These are phyloP conservation scores for Epichloe amarillans DNA, from an alignment of 2,329 filamentous ascomycete genomes.

Conservation along the genomic window DNA sequence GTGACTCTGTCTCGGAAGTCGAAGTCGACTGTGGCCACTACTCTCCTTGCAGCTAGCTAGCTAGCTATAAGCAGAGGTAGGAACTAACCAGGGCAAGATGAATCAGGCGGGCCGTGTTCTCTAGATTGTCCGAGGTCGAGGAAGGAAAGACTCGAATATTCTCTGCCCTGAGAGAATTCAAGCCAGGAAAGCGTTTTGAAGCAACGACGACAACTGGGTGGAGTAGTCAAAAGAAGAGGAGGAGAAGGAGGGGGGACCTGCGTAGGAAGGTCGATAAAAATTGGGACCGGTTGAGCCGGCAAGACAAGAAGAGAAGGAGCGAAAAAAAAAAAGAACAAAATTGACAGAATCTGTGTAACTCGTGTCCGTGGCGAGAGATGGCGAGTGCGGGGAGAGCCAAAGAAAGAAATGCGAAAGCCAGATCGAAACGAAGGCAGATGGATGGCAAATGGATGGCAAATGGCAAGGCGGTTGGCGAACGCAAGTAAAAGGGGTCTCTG, in stretches of 20 bases:
- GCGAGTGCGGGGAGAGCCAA: not conserved
- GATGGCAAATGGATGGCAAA: too few relatives aligned
- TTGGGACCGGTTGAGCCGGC: not conserved
- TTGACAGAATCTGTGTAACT: not conserved
- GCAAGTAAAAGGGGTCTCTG: not conserved
- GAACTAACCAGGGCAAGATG: not conserved
- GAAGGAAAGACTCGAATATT: conserved; percentile 1
- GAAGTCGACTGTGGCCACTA: not conserved
- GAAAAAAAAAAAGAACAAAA: not conserved
- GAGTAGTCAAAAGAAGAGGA: not conserved
- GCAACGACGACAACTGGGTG: conserved; percentile 1
- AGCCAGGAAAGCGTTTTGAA: not conserved
- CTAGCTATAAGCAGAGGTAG: not conserved
- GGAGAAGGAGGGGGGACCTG: not conserved
- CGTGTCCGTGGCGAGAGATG: conserved; percentile 1
- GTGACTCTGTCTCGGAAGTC: conserved; percentile 1
- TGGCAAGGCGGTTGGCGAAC: too few relatives aligned
- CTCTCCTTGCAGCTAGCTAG: not conserved
- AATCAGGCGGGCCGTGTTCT: not conserved
- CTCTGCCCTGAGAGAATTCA: not conserved
- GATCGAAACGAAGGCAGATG: not conserved
- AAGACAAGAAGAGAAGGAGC: not conserved
- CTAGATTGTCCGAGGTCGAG: not conserved
- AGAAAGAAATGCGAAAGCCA: not conserved
- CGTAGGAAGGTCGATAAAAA: not conserved